phyloP scores from a whole-genome alignment of 768 basidiomycete species.

The Suillus tomentosus region DNA sequence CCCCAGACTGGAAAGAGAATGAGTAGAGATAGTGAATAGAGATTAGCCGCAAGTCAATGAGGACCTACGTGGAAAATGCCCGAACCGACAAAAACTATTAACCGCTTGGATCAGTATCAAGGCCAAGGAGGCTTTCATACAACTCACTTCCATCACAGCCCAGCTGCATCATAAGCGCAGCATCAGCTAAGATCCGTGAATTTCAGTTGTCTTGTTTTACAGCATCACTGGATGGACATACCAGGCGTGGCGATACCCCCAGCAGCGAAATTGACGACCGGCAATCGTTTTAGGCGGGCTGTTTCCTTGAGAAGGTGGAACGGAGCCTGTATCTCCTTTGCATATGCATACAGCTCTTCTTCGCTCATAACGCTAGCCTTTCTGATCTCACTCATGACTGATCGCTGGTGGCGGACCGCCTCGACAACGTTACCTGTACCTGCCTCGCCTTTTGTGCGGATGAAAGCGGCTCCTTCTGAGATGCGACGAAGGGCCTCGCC shows the following conservation, averaged over 20 bases:
- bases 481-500: conserved; percentile 97
- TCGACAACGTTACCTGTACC: conserved; percentile 91
- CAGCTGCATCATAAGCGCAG: conserved; percentile 98
- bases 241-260: conserved; percentile 93
- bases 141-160: conserved; percentile 91
- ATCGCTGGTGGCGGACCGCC: conserved; percentile 90
- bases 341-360: conserved; percentile 91
- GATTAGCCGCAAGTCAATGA: conserved; percentile 4
- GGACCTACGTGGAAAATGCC: conserved; percentile 90
- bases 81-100: conserved; percentile 91
- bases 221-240: conserved; percentile 30
- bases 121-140: background rate
- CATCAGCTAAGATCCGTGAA: conserved; percentile 62
- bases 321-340: conserved; percentile 91
- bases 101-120: conserved; percentile 11
- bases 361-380: conserved; percentile 87
- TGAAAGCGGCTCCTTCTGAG: conserved; percentile 96
- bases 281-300: conserved; percentile 88
- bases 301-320: conserved; percentile 96
- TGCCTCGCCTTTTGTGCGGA: conserved; percentile 95
- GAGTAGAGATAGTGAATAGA: conserved; percentile 3
- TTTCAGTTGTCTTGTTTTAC: background rate
- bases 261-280: conserved; percentile 96
- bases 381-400: conserved; percentile 83
- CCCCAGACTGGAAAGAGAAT: conserved; percentile 64